Base-by-base conservation (phyloP, 176 grass and related monocot species). In the Cymbopogon citratus region DNA sequence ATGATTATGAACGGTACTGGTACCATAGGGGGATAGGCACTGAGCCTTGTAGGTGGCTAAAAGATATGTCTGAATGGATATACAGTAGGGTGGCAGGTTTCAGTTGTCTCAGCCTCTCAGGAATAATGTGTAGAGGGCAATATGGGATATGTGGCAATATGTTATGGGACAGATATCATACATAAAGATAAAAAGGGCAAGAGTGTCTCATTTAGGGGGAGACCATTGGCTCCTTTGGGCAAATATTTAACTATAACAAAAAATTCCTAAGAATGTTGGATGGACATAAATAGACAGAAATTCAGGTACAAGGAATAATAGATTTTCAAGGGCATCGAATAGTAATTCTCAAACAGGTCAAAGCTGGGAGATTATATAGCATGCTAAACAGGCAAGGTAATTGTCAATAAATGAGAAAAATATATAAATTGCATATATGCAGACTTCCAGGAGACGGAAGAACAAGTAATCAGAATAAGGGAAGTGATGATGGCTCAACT, bases 251-350 rank as follows among this genome's bases (percentile, higher is more conserved):
- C 19, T 27, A 19, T 68, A 35, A 3, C 21, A 41, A 41, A 41
- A 67, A 31, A 41, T 46, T 73, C 69, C 41, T 62, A 73, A 69
- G 67, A 85, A 86, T 65, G 12, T 65, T 73, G 76, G 29, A 72
- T 80, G 23, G 33, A 31, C 33, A 41, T 81, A 67, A 35, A 75
- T 40, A 62, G 57, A 64, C 8, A 72, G 7, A 72, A 46, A 71
- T 3, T 15, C 15, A 49, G 70, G 25, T 73, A 74, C 23, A 65
- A 80, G 29, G 33, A 80, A 74, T 56, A 66, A 38, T 59, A 66
- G 35, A 28, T 41, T 54, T 54, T 41, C 41, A 66, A 86, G 25
- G 18, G 21, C 43, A 23, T 52, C 36, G 41, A 16, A 3, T 12
- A 82, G 48, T 14, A 38, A 24, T 73, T 21, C 54, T 78, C 69